Conservation (phyloP, 2,329 filamentous ascomycete genomes). For the Penicillium sp. region DNA sequence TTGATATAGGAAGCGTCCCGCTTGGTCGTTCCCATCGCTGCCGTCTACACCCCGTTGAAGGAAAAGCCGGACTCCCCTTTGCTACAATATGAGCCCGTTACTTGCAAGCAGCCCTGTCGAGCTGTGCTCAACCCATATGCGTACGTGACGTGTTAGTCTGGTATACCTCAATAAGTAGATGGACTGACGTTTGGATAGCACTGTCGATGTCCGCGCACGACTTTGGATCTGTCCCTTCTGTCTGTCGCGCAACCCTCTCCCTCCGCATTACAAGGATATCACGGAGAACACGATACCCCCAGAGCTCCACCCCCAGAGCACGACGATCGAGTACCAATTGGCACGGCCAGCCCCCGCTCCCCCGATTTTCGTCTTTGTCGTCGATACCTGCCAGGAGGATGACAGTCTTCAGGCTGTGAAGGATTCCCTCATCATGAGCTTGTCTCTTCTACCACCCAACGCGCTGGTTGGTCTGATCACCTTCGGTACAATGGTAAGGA, state of each 20-base stretch:
- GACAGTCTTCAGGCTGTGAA: constrained; percentile 65
- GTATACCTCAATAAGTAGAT: constrained; percentile 4
- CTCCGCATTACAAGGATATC: constrained; percentile 68
- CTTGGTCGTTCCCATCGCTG: constrained; percentile 92
- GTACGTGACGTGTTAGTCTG: constrained; percentile 50
- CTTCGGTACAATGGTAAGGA: constrained; percentile 79
- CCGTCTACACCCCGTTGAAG: constrained; percentile 91
- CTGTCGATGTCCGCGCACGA: constrained; percentile 64
- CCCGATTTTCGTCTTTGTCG: constrained; percentile 67
- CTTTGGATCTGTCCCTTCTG: constrained; percentile 71
- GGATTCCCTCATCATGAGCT: constrained; percentile 65
- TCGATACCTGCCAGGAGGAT: constrained; percentile 68
- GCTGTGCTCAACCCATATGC: constrained; percentile 97
- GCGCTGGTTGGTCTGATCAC: constrained; percentile 65
- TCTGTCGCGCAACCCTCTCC: constrained; percentile 63
- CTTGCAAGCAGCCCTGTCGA: constrained; percentile 93
- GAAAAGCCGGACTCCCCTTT: constrained; percentile 85
- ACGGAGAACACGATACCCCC: constrained; percentile 64
- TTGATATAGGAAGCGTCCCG: constrained; percentile 77
- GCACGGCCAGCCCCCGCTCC: constrained; percentile 61
- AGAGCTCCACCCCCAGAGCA: constrained; percentile 63
- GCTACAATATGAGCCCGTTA: constrained; percentile 93
- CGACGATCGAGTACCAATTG: constrained; percentile 65
- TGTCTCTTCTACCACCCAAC: constrained; percentile 62
- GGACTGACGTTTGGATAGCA: constrained; percentile 43